Evolutionary conservation across 192 early-diverging fungal species (phyloP).

Genomic region (Rhizoclosmatium globosum): DNA sequence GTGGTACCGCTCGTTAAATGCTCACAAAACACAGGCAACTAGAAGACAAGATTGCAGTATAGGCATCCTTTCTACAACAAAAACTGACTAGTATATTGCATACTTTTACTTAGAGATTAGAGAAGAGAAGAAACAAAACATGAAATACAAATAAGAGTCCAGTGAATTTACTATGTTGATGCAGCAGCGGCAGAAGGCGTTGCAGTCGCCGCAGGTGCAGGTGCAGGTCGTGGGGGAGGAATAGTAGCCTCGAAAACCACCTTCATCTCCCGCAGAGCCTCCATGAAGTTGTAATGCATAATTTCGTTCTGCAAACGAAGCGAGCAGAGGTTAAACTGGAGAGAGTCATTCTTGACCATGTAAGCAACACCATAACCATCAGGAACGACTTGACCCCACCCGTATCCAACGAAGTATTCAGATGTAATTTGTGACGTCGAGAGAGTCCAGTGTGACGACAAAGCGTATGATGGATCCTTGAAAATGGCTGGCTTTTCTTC

Average conservation of each 20-base stretch:
- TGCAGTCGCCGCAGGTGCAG: background rate
- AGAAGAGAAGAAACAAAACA: no score
- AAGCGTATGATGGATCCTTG: constrained; percentile 80
- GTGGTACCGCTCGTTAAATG: no score
- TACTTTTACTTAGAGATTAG: no score
- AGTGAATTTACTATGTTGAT: background rate
- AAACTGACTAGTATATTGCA: no score
- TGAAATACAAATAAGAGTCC: no score
- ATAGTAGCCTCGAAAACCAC: constrained; percentile 71
- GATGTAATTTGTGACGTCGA: constrained; percentile 93
- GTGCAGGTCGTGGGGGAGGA: constrained; percentile 37
- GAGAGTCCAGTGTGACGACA: constrained; percentile 88
- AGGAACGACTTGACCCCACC: constrained; percentile 77
- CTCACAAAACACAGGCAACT: no score
- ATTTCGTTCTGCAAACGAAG: constrained; percentile 72
- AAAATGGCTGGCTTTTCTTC: constrained; percentile 90
- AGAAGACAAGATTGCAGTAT: no score
- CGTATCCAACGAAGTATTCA: constrained; percentile 93
- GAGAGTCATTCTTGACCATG: constrained; percentile 85
- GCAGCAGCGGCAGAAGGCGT: background rate
- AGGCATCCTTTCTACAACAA: no score
- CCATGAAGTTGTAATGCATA: constrained; percentile 83
- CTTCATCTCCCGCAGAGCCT: constrained; percentile 88
- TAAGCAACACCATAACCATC: constrained; percentile 95
- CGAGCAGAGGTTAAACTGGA: constrained; percentile 90